Base-by-base conservation (phyloP, 2,329 filamentous ascomycete species). In the Knufia fluminis region DNA sequence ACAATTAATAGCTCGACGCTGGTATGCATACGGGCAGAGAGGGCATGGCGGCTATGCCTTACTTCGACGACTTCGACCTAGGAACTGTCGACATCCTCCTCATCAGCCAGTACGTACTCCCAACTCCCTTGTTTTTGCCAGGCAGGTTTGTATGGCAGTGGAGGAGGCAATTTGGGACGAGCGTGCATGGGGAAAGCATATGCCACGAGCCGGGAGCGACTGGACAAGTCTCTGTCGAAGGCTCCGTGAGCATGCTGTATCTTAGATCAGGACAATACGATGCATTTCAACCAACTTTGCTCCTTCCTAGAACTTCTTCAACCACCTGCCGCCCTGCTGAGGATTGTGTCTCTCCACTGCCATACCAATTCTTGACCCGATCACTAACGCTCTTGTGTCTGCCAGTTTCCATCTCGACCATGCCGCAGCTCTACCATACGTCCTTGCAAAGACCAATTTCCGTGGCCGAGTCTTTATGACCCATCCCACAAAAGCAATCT, bases 381-480 rank as follows among this genome's bases (percentile, higher is more conserved):
- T 39, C 10, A 17, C 33, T 48, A 48, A 41, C 33, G 16, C 23
- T 20, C 33, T 41, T 17, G 12, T 31, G 16, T 14, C 23, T 46
- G 33, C 4, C 64, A 96, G 91, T 85, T 98, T 98, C 65, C 92
- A 98, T 68, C 78, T 97, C 65, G 92, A 98, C 64, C 92, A 98
- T 72, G 92, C 92, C n/a, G 91, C 91, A 14, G 95, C 91, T n/a
- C 74, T 98, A 41, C 92, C 92, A 39, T 98, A 97, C 66, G 92
- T 98, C 52, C 78, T 98, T 57, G 86, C 91, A 57, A 98, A 98
- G 72, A 97, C 92, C 32, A 96, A 96, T 67, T 98, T 98, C 73
- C 85, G 86, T 57, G 92, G 92, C 43, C 82, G 90, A 19, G 91
- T 97, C 53, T 97, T 96, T 72, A 98, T 97, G 91, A 98, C 92